These are phyloP conservation scores for Acer campestre DNA, from an alignment of 345 rosid genomes.

Conservation along the genomic window DNA sequence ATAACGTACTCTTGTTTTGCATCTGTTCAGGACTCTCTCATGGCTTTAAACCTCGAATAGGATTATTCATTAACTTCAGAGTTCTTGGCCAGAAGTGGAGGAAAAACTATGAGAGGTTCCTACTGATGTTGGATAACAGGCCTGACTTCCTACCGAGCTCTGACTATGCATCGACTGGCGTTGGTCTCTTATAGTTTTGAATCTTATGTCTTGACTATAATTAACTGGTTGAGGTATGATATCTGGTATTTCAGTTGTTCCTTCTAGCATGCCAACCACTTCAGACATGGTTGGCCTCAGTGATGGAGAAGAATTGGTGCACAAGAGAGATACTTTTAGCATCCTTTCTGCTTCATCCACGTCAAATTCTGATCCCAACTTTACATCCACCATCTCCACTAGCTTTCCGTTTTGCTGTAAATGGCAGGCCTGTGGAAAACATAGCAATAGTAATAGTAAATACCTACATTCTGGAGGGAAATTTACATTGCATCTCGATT, in stretches of 20 bases:
- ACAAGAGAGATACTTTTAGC: slow-evolving; percentile 29
- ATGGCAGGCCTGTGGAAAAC: slow-evolving; percentile 26
- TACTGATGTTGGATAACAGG: no score
- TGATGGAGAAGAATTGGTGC: slow-evolving; percentile 30
- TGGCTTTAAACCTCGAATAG: not conserved
- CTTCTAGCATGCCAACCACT: slow-evolving; percentile 33
- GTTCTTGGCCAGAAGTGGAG: not conserved
- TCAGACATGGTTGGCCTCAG: slow-evolving; percentile 35
- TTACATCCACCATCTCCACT: slow-evolving; percentile 27
- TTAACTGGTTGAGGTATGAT: slow-evolving; percentile 4
- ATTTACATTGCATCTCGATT: no score
- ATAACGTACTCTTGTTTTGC: not conserved
- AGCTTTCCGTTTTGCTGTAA: slow-evolving; percentile 26
- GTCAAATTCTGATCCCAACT: slow-evolving; percentile 6
- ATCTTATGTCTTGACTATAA: slow-evolving; percentile 27
- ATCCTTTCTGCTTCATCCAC: slow-evolving; percentile 27
- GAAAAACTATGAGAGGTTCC: not conserved
- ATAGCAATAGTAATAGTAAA: not conserved
- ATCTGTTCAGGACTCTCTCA: not conserved
- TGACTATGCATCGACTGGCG: not conserved
- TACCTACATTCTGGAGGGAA: not conserved
- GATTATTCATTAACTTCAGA: not conserved
- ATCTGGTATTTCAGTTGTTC: slow-evolving; percentile 19
- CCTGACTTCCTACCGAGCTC: no score
- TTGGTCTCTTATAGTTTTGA: slow-evolving; percentile 11